These are phyloP conservation scores for Liriodendron chinense DNA, from an alignment of 164 flowering plant species.

Conservation along the genomic window DNA sequence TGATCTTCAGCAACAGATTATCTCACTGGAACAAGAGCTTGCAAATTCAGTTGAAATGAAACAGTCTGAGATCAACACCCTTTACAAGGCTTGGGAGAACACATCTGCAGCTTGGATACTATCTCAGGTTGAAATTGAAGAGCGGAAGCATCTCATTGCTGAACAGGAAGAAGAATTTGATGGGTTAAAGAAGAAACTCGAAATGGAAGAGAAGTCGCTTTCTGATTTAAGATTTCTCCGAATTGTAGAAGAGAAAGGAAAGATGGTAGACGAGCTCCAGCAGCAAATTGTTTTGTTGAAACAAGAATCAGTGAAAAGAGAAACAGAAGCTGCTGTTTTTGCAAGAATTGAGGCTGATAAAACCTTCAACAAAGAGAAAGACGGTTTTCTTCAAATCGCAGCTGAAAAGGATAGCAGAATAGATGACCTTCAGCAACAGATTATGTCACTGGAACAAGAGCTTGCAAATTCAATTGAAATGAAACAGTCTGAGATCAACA, in stretches of 20 bases:
- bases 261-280: constrained; percentile 20
- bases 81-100: constrained; percentile 26
- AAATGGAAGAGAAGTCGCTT: no score
- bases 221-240: constrained; percentile 18
- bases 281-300: constrained; percentile 24
- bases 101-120: constrained; percentile 7
- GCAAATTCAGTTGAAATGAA: constrained; percentile 24
- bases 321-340: constrained; percentile 20
- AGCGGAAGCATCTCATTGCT: constrained; percentile 18
- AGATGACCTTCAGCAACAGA: constrained; percentile 32
- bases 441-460: constrained; percentile 37
- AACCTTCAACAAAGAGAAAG: constrained; percentile 32
- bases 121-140: constrained; percentile 24
- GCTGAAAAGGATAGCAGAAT: constrained; percentile 39
- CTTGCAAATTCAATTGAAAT: constrained; percentile 26
- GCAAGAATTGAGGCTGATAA: constrained; percentile 21
- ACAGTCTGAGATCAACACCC: constrained; percentile 15
- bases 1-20: constrained; percentile 32
- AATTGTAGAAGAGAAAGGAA: constrained; percentile 23
- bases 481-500: constrained; percentile 19
- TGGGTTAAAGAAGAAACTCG: constrained; percentile 22
- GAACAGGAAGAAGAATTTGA: constrained; percentile 28
- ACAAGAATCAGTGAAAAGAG: constrained; percentile 11
- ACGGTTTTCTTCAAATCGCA: constrained; percentile 25
- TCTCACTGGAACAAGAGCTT: constrained; percentile 38